Conservation (phyloP, 2,329 filamentous ascomycete species). For the Trichoderma sp. region DNA sequence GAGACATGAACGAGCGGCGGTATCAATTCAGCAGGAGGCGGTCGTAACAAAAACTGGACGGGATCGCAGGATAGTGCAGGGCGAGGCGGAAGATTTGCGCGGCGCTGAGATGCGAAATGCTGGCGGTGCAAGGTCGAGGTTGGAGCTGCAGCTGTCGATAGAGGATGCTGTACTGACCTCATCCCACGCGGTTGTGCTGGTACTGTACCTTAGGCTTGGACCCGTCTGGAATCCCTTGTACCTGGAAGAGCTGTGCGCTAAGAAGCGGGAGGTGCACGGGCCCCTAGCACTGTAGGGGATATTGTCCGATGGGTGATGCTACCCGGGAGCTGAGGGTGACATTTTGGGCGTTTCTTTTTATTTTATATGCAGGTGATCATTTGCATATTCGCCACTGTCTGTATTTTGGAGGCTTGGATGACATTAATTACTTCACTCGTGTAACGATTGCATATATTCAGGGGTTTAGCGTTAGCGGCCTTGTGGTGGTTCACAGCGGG, state of each 20-base stretch:
- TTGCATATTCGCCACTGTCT: background rate
- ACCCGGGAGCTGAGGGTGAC: background rate
- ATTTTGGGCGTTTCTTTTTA: background rate
- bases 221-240: slow-evolving; percentile 17
- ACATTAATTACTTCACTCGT: background rate
- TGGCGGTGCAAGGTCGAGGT: too few species aligned
- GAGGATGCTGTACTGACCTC: slow-evolving; percentile 10
- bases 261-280: slow-evolving; percentile 18
- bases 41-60: background rate
- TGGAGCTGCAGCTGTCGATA: background rate
- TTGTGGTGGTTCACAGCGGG: background rate
- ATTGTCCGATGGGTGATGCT: slow-evolving; percentile 10
- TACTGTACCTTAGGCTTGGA: background rate
- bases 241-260: slow-evolving; percentile 18
- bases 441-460: background rate
- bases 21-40: background rate
- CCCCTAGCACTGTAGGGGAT: background rate
- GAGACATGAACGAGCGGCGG: slow-evolving; percentile 17
- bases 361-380: too few species aligned
- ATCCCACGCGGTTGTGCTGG: slow-evolving; percentile 18
- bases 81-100: background rate
- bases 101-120: background rate
- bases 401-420: background rate
- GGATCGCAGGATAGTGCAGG: background rate
- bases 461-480: background rate